phyloP scores from a whole-genome alignment of 129 eudicot genomes.

The sunflower (Helianthus annuus) region HanXRQr2.0-SUNRISE NC_035448.2:74293641-74294140 shows the following conservation, averaged over 20 bases:
- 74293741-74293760: constrained; percentile 4
- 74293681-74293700: not conserved
- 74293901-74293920: not conserved
- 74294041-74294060: not conserved
- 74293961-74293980: constrained; percentile 9
- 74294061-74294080: not conserved
- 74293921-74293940: constrained; percentile 12
- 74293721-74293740: constrained; percentile 5
- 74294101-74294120: constrained; percentile 94
- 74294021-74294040: not conserved
- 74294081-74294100: constrained; percentile 93
- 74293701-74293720: not conserved
- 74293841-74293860: not conserved
- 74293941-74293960: too few species aligned
- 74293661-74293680: not conserved
- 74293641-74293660: constrained; percentile 10
- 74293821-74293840: constrained; percentile 10
- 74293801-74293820: not conserved
- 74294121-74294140: constrained; percentile 96
- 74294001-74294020: constrained; percentile 17
- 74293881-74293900: constrained; percentile 13
- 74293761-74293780: constrained; percentile 14
- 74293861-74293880: not conserved
- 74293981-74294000: constrained; percentile 5
- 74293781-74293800: constrained; percentile 6